These are phyloP conservation scores for Metschnikowia vanudenii DNA, from an alignment of 805 yeast genomes.

Conservation along the genomic window DNA sequence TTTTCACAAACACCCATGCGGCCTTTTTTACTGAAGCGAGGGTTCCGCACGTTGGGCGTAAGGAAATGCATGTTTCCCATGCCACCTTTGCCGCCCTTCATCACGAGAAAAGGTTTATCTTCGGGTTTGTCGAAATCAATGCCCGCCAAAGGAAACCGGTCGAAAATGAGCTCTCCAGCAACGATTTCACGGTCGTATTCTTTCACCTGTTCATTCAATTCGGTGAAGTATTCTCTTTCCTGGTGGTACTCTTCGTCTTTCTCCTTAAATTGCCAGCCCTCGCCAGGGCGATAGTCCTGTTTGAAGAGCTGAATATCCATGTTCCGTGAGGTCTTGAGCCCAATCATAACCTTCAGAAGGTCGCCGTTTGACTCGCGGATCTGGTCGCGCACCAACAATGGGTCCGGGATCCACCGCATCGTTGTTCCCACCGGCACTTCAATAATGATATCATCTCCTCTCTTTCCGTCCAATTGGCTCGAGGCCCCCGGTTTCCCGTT, in stretches of 20 bases:
- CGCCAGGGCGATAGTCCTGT: slow-evolving; percentile 61
- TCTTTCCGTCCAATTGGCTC: slow-evolving; percentile 81
- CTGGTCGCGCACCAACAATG: slow-evolving; percentile 42
- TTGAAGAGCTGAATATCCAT: slow-evolving; percentile 57
- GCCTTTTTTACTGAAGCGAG: slow-evolving; percentile 83
- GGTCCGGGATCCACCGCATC: slow-evolving; percentile 81
- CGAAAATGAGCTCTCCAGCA: slow-evolving; percentile 57
- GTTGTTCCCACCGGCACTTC: slow-evolving; percentile 92
- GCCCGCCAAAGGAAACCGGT: slow-evolving; percentile 79
- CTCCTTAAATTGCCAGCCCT: slow-evolving; percentile 88
- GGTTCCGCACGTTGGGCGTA: slow-evolving; percentile 80
- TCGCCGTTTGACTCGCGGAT: slow-evolving; percentile 22
- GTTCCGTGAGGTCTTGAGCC: slow-evolving; percentile 24
- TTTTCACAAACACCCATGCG: slow-evolving; percentile 62
- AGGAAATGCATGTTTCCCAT: slow-evolving; percentile 95
- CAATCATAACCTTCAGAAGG: slow-evolving; percentile 15
- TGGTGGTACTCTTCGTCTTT: slow-evolving; percentile 68
- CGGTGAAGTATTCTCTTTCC: slow-evolving; percentile 62
- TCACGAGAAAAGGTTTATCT: slow-evolving; percentile 61
- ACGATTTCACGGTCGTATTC: slow-evolving; percentile 60
- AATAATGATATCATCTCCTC: slow-evolving; percentile 74
- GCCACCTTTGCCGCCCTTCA: slow-evolving; percentile 91
- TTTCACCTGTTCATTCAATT: slow-evolving; percentile 61
- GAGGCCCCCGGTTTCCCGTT: slow-evolving; percentile 71
- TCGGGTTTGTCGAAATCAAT: slow-evolving; percentile 65